These are phyloP conservation scores for Colletotrichum filicis DNA, from an alignment of 2,329 filamentous ascomycete genomes.

Conservation along the genomic window DNA sequence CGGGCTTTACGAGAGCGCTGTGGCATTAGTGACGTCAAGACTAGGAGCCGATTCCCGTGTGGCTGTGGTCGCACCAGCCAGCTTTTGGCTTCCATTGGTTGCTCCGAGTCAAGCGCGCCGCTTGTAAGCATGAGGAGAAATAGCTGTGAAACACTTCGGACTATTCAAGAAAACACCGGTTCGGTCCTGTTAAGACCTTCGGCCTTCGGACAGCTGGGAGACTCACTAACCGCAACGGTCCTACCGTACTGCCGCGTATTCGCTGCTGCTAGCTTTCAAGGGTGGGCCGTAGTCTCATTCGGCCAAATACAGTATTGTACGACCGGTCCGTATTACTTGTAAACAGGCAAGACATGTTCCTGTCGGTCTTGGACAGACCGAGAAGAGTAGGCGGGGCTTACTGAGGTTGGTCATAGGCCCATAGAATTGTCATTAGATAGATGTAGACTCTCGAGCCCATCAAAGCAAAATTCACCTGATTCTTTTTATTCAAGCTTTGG, in stretches of 20 bases:
- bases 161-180: not conserved
- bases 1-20: conserved; percentile 12
- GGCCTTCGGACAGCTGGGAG: not conserved
- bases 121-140: not conserved
- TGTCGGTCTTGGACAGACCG: not conserved
- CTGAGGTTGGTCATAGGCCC: not conserved
- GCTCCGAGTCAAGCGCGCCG: not conserved
- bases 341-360: not conserved
- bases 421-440: too few relatives aligned
- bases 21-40: conserved; percentile 23
- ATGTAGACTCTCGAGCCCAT: too few relatives aligned
- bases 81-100: not conserved
- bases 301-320: not conserved
- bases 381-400: not conserved
- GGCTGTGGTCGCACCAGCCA: not conserved
- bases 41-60: not conserved
- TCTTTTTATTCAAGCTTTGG: too few relatives aligned
- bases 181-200: conserved; percentile 5
- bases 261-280: not conserved
- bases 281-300: not conserved
- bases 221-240: not conserved
- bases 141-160: not conserved
- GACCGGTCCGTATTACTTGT: not conserved
- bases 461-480: too few relatives aligned
- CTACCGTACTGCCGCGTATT: not conserved